A percentile compares a stretch with the other conserved stretches of the same genome.
phyloP scores from a whole-genome alignment of 1,139 yeast genomes.

The Taphrina flavorubra region DNA sequence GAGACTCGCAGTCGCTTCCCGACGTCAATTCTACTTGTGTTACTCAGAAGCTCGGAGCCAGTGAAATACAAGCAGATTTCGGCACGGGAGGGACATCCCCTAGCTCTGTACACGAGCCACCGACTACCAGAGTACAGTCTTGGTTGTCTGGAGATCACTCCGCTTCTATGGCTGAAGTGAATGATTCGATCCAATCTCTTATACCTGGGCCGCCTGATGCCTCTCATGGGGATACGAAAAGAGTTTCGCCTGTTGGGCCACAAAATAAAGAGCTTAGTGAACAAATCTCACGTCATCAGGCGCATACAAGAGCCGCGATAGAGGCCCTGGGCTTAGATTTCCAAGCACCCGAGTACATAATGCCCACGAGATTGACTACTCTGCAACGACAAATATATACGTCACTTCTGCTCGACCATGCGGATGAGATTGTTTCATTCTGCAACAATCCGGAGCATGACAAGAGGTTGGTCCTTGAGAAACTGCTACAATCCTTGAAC shows the following conservation, averaged over 20 bases:
- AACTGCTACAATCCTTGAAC: conserved; percentile 7
- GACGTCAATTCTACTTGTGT: not conserved
- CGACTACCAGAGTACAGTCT: not conserved
- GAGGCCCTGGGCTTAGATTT: not conserved
- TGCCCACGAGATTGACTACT: conserved; percentile 20
- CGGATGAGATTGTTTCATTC: conserved; percentile 13
- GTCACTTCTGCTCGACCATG: conserved; percentile 21
- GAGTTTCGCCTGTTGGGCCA: not conserved
- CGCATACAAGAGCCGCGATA: not conserved
- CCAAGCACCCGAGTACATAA: conserved; percentile 15
- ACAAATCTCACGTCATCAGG: not conserved
- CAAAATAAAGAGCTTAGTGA: not conserved
- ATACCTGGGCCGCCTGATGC: not conserved
- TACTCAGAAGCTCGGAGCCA: not conserved
- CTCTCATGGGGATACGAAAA: not conserved
- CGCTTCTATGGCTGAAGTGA: not conserved
- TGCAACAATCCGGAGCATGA: conserved; percentile 14
- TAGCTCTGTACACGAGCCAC: not conserved
- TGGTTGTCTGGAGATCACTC: not conserved
- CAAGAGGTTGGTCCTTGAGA: not conserved
- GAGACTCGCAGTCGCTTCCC: not conserved
- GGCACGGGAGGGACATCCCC: not conserved
- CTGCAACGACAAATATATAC: conserved; percentile 27
- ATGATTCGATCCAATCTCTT: not conserved
- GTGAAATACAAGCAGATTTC: not conserved